Evolutionary conservation across 2,329 filamentous ascomycete genomes (phyloP).

Genomic region (Chalara sp.): DNA sequence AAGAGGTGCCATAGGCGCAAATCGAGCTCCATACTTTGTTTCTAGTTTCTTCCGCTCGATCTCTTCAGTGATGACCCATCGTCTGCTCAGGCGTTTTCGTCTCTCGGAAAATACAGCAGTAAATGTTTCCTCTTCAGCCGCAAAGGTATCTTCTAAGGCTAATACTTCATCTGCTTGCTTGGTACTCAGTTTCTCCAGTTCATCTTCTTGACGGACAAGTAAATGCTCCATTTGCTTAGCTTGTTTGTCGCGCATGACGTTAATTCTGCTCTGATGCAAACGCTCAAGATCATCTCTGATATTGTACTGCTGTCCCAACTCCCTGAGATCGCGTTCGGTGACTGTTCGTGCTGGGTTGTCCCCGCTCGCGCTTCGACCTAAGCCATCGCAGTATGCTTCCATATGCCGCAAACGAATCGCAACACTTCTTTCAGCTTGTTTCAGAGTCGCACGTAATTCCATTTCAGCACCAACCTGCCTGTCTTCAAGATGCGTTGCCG

Average conservation of each 20-base stretch:
- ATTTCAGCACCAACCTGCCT: slow-evolving; percentile 56
- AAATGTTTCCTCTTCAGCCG: slow-evolving; percentile 44
- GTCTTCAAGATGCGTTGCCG: slow-evolving; percentile 50
- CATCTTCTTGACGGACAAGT: slow-evolving; percentile 45
- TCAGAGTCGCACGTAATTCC: slow-evolving; percentile 46
- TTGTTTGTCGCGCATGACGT: slow-evolving; percentile 59
- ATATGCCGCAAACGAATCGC: slow-evolving; percentile 55
- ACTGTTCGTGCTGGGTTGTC: slow-evolving; percentile 44
- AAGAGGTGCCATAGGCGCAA: slow-evolving; percentile 32
- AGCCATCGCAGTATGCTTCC: slow-evolving; percentile 57
- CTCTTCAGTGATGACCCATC: slow-evolving; percentile 48
- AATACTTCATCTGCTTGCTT: slow-evolving; percentile 43
- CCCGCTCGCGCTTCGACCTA: slow-evolving; percentile 34
- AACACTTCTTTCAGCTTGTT: slow-evolving; percentile 51
- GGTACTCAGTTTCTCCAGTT: slow-evolving; percentile 39
- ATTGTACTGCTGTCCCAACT: slow-evolving; percentile 55
- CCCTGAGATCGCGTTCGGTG: slow-evolving; percentile 51
- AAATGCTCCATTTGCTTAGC: slow-evolving; percentile 55
- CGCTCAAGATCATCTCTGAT: slow-evolving; percentile 52
- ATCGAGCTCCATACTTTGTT: slow-evolving; percentile 35
- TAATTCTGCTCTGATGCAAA: slow-evolving; percentile 53
- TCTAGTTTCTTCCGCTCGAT: slow-evolving; percentile 48
- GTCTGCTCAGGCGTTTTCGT: slow-evolving; percentile 35
- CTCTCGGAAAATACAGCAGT: slow-evolving; percentile 38
- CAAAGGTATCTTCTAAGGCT: slow-evolving; percentile 38